Evolutionary conservation across 139 green algal genomes (phyloP).

Genomic region (Dunaliella sp.): DNA sequence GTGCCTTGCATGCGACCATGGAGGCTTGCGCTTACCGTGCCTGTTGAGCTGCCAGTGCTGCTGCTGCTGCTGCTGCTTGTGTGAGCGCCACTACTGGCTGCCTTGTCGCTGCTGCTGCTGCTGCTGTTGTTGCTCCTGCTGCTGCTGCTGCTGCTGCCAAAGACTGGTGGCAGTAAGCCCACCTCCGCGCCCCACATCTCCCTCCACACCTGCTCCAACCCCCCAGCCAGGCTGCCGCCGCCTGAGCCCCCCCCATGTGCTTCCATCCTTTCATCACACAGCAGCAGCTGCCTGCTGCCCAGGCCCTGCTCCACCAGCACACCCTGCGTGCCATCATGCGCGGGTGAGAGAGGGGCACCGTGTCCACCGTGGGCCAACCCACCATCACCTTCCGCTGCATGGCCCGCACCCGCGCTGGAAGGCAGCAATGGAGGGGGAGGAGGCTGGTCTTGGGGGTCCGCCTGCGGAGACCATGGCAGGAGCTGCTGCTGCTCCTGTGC

Average conservation of each 20-base stretch:
- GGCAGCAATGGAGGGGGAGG: no score
- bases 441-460: no score
- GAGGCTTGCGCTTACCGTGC: no score
- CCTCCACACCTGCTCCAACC: not conserved
- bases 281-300: constrained; percentile 6
- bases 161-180: not conserved
- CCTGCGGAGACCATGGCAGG: not conserved
- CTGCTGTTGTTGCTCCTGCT: not conserved
- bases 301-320: constrained; percentile 13
- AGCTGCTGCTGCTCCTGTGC: not conserved
- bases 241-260: no score
- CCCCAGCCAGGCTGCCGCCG: not conserved
- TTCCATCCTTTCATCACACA: constrained; percentile 6
- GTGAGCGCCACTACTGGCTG: no score
- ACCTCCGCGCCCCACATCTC: not conserved
- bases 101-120: not conserved
- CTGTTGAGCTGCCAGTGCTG: no score
- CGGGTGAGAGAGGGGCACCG: no score
- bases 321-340: not conserved
- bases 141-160: not conserved
- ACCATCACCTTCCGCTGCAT: no score
- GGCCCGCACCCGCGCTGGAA: no score
- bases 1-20: no score
- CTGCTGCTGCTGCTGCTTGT: no score
- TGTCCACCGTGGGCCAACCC: no score